Percentiles rank a stretch among this genome's conserved stretches.
Conservation (phyloP, 192 early-diverging fungal species). For the Coemansia sp. region DNA sequence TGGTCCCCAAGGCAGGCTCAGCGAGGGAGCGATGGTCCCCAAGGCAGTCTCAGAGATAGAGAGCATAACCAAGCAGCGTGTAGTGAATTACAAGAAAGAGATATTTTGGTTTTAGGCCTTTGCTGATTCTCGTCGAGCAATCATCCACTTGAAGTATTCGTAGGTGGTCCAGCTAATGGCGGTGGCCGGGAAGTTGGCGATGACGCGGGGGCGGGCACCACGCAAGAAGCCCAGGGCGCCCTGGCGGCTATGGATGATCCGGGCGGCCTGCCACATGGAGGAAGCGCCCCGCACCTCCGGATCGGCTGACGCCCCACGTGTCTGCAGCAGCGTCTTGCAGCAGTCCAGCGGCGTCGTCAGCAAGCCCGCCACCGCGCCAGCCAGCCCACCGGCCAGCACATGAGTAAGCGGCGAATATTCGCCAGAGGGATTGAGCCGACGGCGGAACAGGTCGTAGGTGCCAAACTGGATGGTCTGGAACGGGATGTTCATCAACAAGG, state of each 20-base stretch:
- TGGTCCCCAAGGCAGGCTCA: too few relatives aligned
- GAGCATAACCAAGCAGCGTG: too few relatives aligned
- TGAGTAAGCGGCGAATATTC: slow-evolving; percentile 84
- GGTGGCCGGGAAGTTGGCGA: slow-evolving; percentile 88
- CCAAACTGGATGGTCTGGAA: slow-evolving; percentile 93
- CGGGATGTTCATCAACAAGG: slow-evolving; percentile 88
- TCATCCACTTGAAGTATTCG: slow-evolving; percentile 77
- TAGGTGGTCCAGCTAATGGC: slow-evolving; percentile 95
- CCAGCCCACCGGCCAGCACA: slow-evolving; percentile 76
- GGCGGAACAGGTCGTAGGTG: slow-evolving; percentile 84
- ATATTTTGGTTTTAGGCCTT: not conserved
- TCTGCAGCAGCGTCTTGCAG: slow-evolving; percentile 92
- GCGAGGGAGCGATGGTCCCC: too few relatives aligned
- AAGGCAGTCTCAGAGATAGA: too few relatives aligned
- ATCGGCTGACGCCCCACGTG: slow-evolving; percentile 73
- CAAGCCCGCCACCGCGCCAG: slow-evolving; percentile 81
- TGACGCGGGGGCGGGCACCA: slow-evolving; percentile 73
- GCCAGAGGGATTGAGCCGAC: slow-evolving; percentile 72
- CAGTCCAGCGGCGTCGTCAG: slow-evolving; percentile 94
- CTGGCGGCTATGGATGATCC: slow-evolving; percentile 70
- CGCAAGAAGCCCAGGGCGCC: slow-evolving; percentile 74
- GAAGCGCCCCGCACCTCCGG: slow-evolving; percentile 60
- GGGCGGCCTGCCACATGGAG: slow-evolving; percentile 64
- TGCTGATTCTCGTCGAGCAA: slow-evolving; percentile 36
- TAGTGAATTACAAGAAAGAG: too few relatives aligned